Evolutionary conservation across 345 rosid species (phyloP).

Genomic region (Moringa oleifera): DNA sequence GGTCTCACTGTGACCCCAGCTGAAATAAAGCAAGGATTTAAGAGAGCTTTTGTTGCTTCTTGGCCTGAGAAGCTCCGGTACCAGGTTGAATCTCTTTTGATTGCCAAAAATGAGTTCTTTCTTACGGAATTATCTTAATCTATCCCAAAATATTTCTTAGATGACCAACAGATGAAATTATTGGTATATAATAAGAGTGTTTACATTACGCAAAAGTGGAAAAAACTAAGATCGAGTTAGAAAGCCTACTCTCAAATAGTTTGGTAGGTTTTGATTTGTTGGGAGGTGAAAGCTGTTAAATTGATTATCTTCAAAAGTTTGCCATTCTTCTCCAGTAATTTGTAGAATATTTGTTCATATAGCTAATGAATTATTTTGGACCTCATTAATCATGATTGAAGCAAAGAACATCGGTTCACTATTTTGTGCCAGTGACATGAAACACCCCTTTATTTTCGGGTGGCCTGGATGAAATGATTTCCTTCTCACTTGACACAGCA

Average conservation of each 20-base stretch:
- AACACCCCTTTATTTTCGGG: background rate
- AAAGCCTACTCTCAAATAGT: too few species aligned
- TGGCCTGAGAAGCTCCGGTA: conserved; percentile 87
- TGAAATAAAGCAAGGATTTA: conserved; percentile 79
- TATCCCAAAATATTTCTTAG: too few species aligned
- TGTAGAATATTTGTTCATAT: background rate
- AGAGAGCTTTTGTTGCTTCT: conserved; percentile 70
- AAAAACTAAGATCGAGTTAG: too few species aligned
- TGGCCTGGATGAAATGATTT: background rate
- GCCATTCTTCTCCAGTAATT: background rate
- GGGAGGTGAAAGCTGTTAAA: background rate
- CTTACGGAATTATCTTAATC: background rate
- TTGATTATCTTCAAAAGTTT: background rate
- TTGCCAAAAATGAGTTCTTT: background rate
- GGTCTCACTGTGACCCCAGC: conserved; percentile 59
- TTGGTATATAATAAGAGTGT: too few species aligned
- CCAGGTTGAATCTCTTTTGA: conserved; percentile 39
- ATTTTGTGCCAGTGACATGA: background rate
- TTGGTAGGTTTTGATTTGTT: background rate
- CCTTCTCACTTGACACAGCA: background rate
- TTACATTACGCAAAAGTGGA: background rate
- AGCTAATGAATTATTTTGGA: background rate
- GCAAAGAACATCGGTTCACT: too few species aligned
- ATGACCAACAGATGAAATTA: background rate
- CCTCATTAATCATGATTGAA: background rate